These are phyloP conservation scores for Populus euphratica DNA, from an alignment of 345 rosid genomes.

Conservation along the genomic window DNA sequence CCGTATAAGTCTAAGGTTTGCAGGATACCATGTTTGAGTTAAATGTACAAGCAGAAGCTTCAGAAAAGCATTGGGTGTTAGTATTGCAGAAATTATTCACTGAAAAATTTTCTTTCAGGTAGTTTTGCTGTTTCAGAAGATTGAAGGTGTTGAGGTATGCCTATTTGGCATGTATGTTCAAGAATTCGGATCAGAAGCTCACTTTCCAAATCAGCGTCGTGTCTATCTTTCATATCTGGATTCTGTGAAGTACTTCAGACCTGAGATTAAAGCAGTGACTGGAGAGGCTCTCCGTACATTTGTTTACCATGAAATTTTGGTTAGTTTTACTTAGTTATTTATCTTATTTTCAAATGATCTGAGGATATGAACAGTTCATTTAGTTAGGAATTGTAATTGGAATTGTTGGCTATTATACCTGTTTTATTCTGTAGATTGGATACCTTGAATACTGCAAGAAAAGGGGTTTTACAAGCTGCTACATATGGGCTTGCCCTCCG, in stretches of 20 bases:
- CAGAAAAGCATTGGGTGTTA: not conserved
- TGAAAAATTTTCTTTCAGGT: slow-evolving; percentile 54
- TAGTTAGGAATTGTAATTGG: not conserved
- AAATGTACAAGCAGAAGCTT: not conserved
- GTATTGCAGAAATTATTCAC: not conserved
- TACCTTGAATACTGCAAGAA: slow-evolving; percentile 97
- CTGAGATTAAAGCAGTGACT: slow-evolving; percentile 76
- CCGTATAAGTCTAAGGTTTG: slow-evolving; percentile 93
- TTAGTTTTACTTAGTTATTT: slow-evolving; percentile 17
- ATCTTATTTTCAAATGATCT: not conserved
- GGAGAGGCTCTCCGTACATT: slow-evolving; percentile 98
- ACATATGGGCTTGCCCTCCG: slow-evolving; percentile 99
- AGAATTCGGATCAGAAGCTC: slow-evolving; percentile 95
- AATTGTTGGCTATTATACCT: slow-evolving; percentile 4
- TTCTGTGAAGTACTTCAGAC: slow-evolving; percentile 97
- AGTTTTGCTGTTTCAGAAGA: slow-evolving; percentile 89
- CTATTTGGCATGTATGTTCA: slow-evolving; percentile 98
- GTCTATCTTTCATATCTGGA: slow-evolving; percentile 96
- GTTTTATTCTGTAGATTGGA: slow-evolving; percentile 64
- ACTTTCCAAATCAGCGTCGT: slow-evolving; percentile 93
- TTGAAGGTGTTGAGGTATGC: slow-evolving; percentile 99
- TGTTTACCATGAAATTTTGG: slow-evolving; percentile 98
- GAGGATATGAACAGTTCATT: not conserved
- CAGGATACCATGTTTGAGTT: not conserved
- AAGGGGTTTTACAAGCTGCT: slow-evolving; percentile 98